phyloP scores from a whole-genome alignment of 257 asterid genomes.

The Jacaranda mimosifolia region DNA sequence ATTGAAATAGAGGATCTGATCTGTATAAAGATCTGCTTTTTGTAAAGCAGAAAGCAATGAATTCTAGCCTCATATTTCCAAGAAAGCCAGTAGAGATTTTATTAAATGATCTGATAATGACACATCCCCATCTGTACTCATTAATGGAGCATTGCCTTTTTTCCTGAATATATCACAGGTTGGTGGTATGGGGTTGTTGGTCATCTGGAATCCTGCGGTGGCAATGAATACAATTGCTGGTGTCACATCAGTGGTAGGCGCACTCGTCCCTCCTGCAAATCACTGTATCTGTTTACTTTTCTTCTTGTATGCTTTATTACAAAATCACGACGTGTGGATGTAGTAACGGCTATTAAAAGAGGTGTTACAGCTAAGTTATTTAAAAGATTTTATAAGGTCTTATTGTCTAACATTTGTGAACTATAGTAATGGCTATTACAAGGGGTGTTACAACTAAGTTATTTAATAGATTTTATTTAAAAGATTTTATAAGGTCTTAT shows the following conservation, averaged over 20 bases:
- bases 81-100: not conserved
- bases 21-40: not conserved
- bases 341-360: no score
- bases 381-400: no score
- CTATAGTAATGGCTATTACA: no score
- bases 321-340: not conserved
- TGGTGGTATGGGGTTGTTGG: conserved; percentile 99
- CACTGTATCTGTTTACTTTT: not conserved
- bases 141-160: conserved; percentile 40
- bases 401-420: no score
- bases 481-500: no score
- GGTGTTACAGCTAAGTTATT: no score
- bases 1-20: no score
- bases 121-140: conserved; percentile 38
- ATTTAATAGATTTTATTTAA: no score
- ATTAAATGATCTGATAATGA: conserved; percentile 26
- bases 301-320: not conserved
- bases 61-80: conserved; percentile 10
- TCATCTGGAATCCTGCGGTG: conserved; percentile 76
- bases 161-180: conserved; percentile 60
- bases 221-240: conserved; percentile 60
- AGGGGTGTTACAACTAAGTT: no score
- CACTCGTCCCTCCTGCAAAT: not conserved
- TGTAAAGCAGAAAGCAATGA: conserved; percentile 17
- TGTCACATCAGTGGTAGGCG: conserved; percentile 73